These are phyloP conservation scores for Mucor irregularis DNA, from an alignment of 371 early-diverging fungal species.

Conservation along the genomic window DNA sequence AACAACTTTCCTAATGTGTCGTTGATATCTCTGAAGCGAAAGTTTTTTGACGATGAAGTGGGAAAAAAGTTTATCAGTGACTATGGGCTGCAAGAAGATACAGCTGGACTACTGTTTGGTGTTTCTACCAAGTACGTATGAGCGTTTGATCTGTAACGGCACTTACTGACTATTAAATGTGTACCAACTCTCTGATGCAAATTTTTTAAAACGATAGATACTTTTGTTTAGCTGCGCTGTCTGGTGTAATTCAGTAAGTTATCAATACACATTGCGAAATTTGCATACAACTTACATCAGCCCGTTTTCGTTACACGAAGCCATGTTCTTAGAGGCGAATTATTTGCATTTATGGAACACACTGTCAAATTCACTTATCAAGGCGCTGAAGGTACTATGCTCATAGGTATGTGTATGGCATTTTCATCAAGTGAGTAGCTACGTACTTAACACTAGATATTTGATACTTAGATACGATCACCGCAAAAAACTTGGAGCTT, in stretches of 20 bases:
- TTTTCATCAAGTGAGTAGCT: not conserved
- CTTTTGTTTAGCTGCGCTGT: constrained; percentile 56
- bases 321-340: constrained; percentile 54
- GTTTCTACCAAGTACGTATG: constrained; percentile 46
- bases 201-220: constrained; percentile 44
- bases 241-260: constrained; percentile 52
- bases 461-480: constrained; percentile 55
- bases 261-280: not conserved
- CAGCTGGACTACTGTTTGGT: constrained; percentile 37
- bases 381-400: constrained; percentile 60
- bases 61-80: constrained; percentile 50
- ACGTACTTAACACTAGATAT: too few relatives aligned
- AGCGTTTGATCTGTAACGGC: too few relatives aligned
- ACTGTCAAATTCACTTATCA: constrained; percentile 68
- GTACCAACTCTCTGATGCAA: too few relatives aligned
- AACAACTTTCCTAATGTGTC: constrained; percentile 41
- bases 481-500: constrained; percentile 69
- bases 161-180: too few relatives aligned
- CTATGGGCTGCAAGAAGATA: constrained; percentile 50
- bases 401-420: constrained; percentile 48
- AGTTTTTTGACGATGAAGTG: constrained; percentile 59
- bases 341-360: constrained; percentile 51
- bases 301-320: too few relatives aligned
- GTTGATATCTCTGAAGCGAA: constrained; percentile 53
- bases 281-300: too few relatives aligned